phyloP scores from a whole-genome alignment of 1,139 yeast species.

The Yarrowia galli region DNA sequence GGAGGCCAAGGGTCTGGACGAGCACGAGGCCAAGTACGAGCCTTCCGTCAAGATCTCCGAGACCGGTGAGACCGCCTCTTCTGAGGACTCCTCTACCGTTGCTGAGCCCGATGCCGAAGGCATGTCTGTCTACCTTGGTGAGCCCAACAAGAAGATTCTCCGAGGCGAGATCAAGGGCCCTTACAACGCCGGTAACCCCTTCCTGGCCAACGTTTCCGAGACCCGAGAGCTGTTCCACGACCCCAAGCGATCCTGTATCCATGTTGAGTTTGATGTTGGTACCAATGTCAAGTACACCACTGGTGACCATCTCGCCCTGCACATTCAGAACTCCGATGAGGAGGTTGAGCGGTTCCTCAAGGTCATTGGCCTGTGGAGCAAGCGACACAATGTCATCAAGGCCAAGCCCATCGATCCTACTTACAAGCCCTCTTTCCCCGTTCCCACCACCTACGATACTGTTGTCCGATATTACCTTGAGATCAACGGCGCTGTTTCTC shows the following conservation, averaged over 20 bases:
- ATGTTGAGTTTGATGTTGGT: slow-evolving; percentile 84
- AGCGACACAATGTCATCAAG: slow-evolving; percentile 64
- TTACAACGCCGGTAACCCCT: slow-evolving; percentile 83
- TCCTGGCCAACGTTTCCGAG: slow-evolving; percentile 68
- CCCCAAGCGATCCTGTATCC: slow-evolving; percentile 79
- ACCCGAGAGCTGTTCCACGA: slow-evolving; percentile 76
- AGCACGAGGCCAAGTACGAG: slow-evolving; percentile 77
- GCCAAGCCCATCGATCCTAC: slow-evolving; percentile 80
- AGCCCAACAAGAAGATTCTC: slow-evolving; percentile 74
- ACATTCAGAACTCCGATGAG: slow-evolving; percentile 90
- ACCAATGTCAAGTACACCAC: slow-evolving; percentile 82
- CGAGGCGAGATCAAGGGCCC: slow-evolving; percentile 69
- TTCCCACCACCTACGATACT: slow-evolving; percentile 90
- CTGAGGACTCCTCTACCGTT: slow-evolving; percentile 51
- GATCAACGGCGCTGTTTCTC: slow-evolving; percentile 90
- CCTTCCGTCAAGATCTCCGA: slow-evolving; percentile 65
- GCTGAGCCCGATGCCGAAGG: slow-evolving; percentile 29
- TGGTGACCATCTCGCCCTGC: slow-evolving; percentile 94
- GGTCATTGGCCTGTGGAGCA: slow-evolving; percentile 66
- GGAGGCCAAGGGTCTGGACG: slow-evolving; percentile 69
- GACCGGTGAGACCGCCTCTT: slow-evolving; percentile 48
- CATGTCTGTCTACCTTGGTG: slow-evolving; percentile 73
- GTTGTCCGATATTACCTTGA: slow-evolving; percentile 87
- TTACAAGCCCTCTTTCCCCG: slow-evolving; percentile 78
- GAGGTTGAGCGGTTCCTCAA: slow-evolving; percentile 69